Conservation (phyloP, 345 rosid genomes). For the Eucalyptus camaldulensis region DNA sequence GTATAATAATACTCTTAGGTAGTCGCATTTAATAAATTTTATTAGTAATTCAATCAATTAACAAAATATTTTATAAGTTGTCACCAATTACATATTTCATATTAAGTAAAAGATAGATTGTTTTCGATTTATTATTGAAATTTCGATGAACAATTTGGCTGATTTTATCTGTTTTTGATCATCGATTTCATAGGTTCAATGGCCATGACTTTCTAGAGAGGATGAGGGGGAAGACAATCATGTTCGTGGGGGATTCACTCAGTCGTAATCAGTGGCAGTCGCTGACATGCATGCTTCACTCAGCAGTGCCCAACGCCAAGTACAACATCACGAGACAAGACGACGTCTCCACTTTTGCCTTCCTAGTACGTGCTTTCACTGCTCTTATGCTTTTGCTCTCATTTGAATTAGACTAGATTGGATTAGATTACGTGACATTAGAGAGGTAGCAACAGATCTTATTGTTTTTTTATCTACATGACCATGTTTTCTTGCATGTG, state of each 20-base stretch:
- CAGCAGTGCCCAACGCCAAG: conserved; percentile 27
- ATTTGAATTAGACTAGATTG: neutral
- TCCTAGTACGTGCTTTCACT: neutral
- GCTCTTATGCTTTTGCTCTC: neutral
- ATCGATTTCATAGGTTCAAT: conserved; percentile 23
- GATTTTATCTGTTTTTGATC: neutral
- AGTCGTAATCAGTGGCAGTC: conserved; percentile 82
- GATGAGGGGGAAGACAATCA: conserved; percentile 48
- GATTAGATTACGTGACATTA: neutral
- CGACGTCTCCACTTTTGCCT: conserved; percentile 29
- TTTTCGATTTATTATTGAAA: fast-evolving
- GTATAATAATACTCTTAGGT: neutral
- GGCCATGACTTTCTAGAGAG: conserved; percentile 37
- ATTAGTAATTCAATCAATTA: neutral
- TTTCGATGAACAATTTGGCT: neutral
- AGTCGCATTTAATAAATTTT: fast-evolving
- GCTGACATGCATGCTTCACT: conserved; percentile 60
- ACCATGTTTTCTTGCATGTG: neutral
- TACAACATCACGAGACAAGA: conserved; percentile 22
- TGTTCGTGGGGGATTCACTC: conserved; percentile 79
- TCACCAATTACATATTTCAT: fast-evolving
- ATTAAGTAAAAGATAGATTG: fast-evolving
- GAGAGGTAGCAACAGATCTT: neutral
- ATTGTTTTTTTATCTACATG: neutral
- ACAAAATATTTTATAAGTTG: neutral